Evolutionary conservation across 345 rosid species (phyloP), one percentile per base, ranked within the genome.

Genomic region (Firmiana major): DNA sequence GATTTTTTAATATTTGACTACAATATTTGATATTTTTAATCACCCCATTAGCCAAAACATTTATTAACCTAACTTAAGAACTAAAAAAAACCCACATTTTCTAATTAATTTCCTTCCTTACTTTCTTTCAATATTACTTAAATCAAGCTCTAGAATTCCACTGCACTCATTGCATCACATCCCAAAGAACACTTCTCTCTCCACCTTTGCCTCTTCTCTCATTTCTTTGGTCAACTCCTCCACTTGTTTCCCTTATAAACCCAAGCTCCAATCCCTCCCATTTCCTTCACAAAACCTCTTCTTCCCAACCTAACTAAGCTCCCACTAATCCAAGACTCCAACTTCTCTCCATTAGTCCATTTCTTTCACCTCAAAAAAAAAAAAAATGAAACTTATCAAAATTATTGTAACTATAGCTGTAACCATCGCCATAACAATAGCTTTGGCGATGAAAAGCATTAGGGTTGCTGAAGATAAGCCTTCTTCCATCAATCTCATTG

Each of bases 151-250:
- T 28, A 74, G 42, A 78, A 81, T 77, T 82, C 45, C 57, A 83
- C 78, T 79, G 77, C 79, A 86, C 87, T 83, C 82, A 63, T 81
- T 75, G 77, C 74, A 72, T 74, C 80, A 75, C 75, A 81, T 78
- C 72, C 78, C 87, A 38, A 76, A 76, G 59, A 79, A 49, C 66
- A 63, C 40, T 55, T 49, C 34, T 31, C 34, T 31, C 34, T 45
- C 65, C n/a, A 78, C 78, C 81, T 79, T 88, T 71, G 71, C 89
- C 91, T 64, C 75, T 60, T 78, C 84, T 85, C 83, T 68, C 80
- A 88, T 83, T 31, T 49, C 59, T 51, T 71, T 9, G 74, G 93
- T 94, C 98, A 94, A 89, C 89, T 78, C 81, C 69, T 63, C 71
- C 48, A 59, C 26, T 63, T 65, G 2, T 28, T 71, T 72, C 81